Percentiles rank a stretch among this genome's conserved stretches.
phyloP scores from a whole-genome alignment of 805 yeast species.

The Clavispora phyllophila region DNA sequence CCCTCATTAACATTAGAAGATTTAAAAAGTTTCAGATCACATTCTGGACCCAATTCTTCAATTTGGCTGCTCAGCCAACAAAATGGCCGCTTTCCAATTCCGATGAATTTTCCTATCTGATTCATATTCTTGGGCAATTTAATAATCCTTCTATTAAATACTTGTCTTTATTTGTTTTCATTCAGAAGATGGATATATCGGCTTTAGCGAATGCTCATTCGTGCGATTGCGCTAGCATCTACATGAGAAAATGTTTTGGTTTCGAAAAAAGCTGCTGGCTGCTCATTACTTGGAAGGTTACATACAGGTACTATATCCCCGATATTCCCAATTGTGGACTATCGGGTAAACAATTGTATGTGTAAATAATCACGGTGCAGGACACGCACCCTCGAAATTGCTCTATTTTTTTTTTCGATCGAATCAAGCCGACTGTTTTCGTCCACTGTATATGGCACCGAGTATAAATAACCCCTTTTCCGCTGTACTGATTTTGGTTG shows the following conservation, averaged over 20 bases:
- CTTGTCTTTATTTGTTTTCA: too few species aligned
- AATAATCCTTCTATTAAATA: too few species aligned
- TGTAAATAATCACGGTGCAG: neutral
- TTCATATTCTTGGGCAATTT: too few species aligned
- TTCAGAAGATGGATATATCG: too few species aligned
- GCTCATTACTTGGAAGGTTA: too few species aligned
- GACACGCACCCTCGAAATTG: neutral
- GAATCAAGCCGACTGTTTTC: conserved; percentile 3
- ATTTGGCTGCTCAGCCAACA: too few species aligned
- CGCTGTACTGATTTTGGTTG: conserved; percentile 3
- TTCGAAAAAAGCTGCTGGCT: neutral
- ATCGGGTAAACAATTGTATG: neutral
- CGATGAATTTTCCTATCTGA: too few species aligned
- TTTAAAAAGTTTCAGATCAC: too few species aligned
- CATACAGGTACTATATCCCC: too few species aligned
- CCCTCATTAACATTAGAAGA: neutral
- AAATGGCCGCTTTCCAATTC: too few species aligned
- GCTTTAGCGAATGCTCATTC: neutral
- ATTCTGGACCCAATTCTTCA: neutral
- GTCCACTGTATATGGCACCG: neutral
- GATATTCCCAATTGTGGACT: neutral
- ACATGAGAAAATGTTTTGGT: neutral
- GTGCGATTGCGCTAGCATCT: neutral
- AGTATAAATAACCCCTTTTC: conserved; percentile 6
- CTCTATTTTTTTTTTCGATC: conserved; percentile 1